phyloP scores from a whole-genome alignment of 208 protist species.

The Crithidia mellificae region DNA sequence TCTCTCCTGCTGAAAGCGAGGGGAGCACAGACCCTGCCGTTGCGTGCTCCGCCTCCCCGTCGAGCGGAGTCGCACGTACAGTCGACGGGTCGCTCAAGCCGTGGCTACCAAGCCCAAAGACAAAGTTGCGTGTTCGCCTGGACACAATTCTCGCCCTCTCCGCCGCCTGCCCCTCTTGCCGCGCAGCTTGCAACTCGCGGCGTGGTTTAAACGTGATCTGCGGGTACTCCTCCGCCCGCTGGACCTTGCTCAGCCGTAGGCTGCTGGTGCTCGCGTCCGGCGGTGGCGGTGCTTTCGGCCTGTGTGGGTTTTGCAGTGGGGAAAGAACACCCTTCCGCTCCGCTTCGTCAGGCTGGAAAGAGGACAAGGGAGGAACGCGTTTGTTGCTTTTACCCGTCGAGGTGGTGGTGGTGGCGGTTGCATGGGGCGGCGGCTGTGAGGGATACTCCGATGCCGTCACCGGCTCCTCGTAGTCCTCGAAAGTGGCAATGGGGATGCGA shows the following conservation, averaged over 20 bases:
- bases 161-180: background rate
- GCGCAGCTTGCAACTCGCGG: background rate
- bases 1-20: no score
- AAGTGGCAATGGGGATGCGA: slow-evolving; percentile 4
- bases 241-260: background rate
- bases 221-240: slow-evolving; percentile 17
- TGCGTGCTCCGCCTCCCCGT: background rate
- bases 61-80: no score
- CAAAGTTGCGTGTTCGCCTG: background rate
- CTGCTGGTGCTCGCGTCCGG: slow-evolving; percentile 1
- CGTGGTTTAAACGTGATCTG: slow-evolving; percentile 5
- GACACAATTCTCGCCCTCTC: background rate
- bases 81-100: slow-evolving; percentile 4
- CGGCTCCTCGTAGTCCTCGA: slow-evolving; percentile 19
- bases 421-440: background rate
- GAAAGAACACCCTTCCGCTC: background rate
- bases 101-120: slow-evolving; percentile 25
- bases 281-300: background rate
- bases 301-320: background rate
- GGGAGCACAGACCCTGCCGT: no score
- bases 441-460: background rate
- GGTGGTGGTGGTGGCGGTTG: no score
- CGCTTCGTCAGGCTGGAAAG: background rate
- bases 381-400: background rate
- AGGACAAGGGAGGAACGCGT: background rate